phyloP scores from a whole-genome alignment of 257 asterid species.

The Petunia axillaris region DNA sequence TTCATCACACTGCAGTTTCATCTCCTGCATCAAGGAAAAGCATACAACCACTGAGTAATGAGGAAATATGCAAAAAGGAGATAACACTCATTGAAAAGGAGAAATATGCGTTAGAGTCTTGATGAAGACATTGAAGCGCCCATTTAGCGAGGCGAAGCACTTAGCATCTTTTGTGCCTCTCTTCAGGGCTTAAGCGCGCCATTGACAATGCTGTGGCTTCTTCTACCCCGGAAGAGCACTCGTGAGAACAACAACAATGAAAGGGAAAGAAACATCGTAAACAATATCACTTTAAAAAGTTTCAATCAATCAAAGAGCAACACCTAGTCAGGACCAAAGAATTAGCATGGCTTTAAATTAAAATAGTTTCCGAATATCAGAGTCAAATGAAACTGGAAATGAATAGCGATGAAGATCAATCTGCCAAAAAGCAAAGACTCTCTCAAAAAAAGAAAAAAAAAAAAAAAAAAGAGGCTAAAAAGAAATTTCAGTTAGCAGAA shows the following conservation, averaged over 20 bases:
- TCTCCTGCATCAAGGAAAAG: constrained; percentile 69
- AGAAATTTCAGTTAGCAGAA: background rate
- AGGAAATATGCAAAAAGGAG: background rate
- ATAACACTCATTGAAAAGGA: background rate
- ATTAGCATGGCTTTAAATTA: background rate
- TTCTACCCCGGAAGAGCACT: background rate
- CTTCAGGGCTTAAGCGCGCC: no score
- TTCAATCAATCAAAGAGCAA: background rate
- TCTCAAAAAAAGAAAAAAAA: background rate
- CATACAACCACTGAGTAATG: constrained; percentile 31
- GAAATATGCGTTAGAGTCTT: no score
- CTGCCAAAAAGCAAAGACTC: background rate
- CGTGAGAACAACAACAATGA: constrained; percentile 9
- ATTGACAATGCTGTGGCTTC: background rate
- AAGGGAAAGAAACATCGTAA: background rate
- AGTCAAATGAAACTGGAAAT: background rate
- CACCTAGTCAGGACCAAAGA: constrained; percentile 1
- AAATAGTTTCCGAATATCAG: constrained; percentile 15
- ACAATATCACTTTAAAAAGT: constrained; percentile 16
- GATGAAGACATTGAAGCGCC: no score
- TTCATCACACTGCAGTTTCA: constrained; percentile 93
- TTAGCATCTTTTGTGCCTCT: no score
- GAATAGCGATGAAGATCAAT: background rate
- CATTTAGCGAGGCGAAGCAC: no score
- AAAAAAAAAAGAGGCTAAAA: background rate